phyloP scores from a whole-genome alignment of 495 filamentous ascomycete genomes.

The Pyrenula aspistea region DNA sequence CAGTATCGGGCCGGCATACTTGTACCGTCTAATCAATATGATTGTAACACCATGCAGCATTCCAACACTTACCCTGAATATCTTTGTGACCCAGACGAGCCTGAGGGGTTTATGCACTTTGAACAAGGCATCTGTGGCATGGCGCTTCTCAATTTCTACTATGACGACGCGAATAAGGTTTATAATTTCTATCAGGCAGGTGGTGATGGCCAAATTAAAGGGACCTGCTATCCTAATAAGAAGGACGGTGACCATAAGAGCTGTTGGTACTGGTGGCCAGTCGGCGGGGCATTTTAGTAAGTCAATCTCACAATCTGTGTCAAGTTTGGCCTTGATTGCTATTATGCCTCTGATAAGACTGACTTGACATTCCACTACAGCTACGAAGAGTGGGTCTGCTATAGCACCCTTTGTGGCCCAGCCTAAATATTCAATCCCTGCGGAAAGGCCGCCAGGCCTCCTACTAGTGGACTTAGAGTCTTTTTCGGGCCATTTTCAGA shows the following conservation, averaged over 20 bases:
- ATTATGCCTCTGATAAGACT: background rate
- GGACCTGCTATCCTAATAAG: background rate
- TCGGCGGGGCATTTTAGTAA: background rate
- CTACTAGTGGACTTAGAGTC: background rate
- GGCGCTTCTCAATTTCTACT: background rate
- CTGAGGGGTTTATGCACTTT: background rate
- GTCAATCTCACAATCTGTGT: background rate
- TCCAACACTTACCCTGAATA: background rate
- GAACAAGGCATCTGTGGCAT: background rate
- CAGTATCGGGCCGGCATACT: background rate
- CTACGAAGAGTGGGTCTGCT: background rate
- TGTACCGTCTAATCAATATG: background rate
- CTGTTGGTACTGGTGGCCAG: background rate
- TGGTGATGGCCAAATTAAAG: background rate
- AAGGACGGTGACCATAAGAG: background rate
- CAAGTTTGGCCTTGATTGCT: background rate
- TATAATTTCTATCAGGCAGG: background rate
- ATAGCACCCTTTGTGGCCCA: background rate
- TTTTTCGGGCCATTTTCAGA: no score
- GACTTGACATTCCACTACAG: background rate
- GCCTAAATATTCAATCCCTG: background rate
- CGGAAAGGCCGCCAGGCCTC: background rate
- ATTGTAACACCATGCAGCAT: background rate
- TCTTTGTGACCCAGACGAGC: background rate
- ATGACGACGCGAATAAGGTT: background rate